Evolutionary conservation across 345 rosid genomes (phyloP), one percentile per base, ranked within the genome.

Genomic region (Hibiscus syriacus): DNA sequence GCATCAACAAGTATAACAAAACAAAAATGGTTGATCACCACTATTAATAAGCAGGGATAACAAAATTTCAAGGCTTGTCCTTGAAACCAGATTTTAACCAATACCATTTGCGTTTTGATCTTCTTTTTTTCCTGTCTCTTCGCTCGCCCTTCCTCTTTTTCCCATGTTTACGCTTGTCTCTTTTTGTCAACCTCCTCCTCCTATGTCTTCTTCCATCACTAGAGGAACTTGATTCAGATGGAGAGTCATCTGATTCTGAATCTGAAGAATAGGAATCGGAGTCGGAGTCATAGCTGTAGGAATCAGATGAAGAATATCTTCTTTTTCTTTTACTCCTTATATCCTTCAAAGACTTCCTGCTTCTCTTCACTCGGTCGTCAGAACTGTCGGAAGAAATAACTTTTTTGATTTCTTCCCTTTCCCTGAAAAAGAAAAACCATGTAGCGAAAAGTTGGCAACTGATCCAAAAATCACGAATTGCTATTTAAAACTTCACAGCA

Each of bases 231-330:
- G 97, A 82, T 63, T 86, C 91, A 68, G 82, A 84, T 16, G 70
- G 52, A 5, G 84, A 87, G 29, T 86, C 75, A 73, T 85, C 74
- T 1, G 84, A 71, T 22, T 45, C 55, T 16, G 81, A 73, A 30
- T 76, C 85, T 16, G 83, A 83, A 30, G 67, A 60, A 50, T 59
- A 49, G 48, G 73, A 60, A 41, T 80, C 83, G 2, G 88, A 80
- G 64, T 80, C 87, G 36, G 92, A 84, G 82, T 81, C 87, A 22
- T 90, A 84, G 84, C 89, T 80, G 63, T 84, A 66, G 20, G 93
- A 91, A 76, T 87, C 98, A 23, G 99, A 88, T 54, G 98, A 79
- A 73, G 92, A 87, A 77, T 83, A 82, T 84, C 86, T 89, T 76
- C 83, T 79, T 76, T 81, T 86, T 68, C 89, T 85, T 83, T 81